Base-by-base conservation (phyloP, 371 early-diverging fungal genomes). In the Capillidium heterosporum region DNA sequence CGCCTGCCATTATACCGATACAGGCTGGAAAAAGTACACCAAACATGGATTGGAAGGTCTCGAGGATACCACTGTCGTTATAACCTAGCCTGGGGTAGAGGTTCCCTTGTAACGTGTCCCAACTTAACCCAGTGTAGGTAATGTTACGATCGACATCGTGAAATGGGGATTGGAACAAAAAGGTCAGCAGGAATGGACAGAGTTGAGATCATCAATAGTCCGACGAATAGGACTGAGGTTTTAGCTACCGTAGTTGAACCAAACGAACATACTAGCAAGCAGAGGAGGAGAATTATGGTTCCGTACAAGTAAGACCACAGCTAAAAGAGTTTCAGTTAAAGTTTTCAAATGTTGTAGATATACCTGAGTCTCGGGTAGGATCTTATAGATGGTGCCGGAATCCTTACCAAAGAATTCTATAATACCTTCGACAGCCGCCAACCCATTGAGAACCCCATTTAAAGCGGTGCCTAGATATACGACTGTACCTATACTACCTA, bases 11-110 rank as follows among this genome's bases (percentile, higher is more conserved):
- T 23, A 81, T 73, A 28, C 81, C 81, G 42, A 72, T 70, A 48
- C 79, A 80, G 40, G 76, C 75, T 0, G 81, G 80, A 59, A 78
- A 81, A 23, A 81, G 65, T 2, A 81, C 67, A 49, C 76, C 74
- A 51, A 80, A 76, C 31, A 81, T 68, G 0, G 63, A 63, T 52
- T 68, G 66, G 13, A 65, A 63, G 5, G 70, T 71, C 46, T 71
- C 65, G 23, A 61, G 49, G 17, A 53, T 59, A 17, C 65, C 50
- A n/a, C 63, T 62, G 39, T 73, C 73, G 48, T 62, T 65, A 1
- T 58, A 46, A 1, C 61, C 49, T 49, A 76, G 69, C 2, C 61
- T 57, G 1, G 81, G 80, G 72, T 71, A 78, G 57, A 79, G 47
- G 60, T 81, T 81, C 40, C 70, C 70, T 32, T 65, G 60, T 1